Base-by-base conservation (phyloP, 306 rosid genomes). In the Cicer cuneatum region DNA sequence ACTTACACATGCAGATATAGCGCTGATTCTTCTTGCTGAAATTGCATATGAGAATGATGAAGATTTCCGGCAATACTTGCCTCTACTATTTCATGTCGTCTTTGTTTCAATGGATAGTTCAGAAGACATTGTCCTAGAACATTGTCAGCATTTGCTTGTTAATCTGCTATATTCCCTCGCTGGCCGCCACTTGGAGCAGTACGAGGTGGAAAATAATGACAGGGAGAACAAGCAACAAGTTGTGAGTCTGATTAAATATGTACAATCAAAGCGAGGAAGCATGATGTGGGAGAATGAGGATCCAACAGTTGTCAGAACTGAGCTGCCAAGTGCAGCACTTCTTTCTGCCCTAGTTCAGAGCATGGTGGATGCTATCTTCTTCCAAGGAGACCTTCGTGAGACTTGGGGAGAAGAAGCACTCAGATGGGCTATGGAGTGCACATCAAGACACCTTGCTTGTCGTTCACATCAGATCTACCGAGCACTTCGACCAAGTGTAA, bases 211-310 rank as follows among this genome's bases (percentile, higher is more conserved):
- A 81, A 95, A 87, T 83, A 85, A 85, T 85, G 99, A 95, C 77
- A 88, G 99, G 75, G 99, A 95, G 86, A 95, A 95, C 88, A 95
- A 90, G 79, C 99, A 95, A 84, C 99, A 95, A 85, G 99, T 95
- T 78, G 98, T 95, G 73, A 92, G 97, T 86, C 81, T 95, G 84
- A 95, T 95, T 87, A 95, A 95, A 79, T 95, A 95, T 84, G 98
- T 95, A 70, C 99, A 95, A 63, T 95, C 99, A 71, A 95, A 95
- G 82, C 89, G 99, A 77, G 99, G 97, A 85, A 92, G 98, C 82
- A 95, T 95, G 99, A 95, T 95, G 99, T 95, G 99, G 99, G 99
- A 95, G 85, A 95, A 90, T 75, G 98, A 95, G 84, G 99, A 92
- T 78, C 97, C 99, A 43, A 87, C 98, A 7, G 92, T 95, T 49